Conservation (phyloP, 306 rosid genomes). For the Cicer arietinum region DNA sequence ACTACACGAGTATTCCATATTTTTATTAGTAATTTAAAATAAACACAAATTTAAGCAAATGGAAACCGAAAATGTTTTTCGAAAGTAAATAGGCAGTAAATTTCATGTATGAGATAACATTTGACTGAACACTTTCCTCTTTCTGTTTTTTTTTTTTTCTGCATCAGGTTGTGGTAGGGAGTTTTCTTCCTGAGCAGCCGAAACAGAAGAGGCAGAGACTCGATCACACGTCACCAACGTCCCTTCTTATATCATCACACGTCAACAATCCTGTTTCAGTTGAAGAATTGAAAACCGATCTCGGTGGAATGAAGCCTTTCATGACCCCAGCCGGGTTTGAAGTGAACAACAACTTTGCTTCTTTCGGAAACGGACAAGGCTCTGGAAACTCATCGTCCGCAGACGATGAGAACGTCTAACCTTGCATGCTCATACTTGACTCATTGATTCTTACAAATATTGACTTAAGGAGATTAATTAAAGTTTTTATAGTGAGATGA, state of each 20-base stretch:
- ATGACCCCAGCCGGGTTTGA: slow-evolving; percentile 66
- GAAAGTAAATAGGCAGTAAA: too few species aligned
- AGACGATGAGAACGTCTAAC: slow-evolving; percentile 59
- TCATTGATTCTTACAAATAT: slow-evolving; percentile 1
- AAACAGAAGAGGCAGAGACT: slow-evolving; percentile 75
- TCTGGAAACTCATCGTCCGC: slow-evolving; percentile 57
- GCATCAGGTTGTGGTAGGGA: slow-evolving; percentile 73
- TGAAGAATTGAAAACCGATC: slow-evolving; percentile 58
- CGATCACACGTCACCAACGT: slow-evolving; percentile 51
- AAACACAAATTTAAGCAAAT: too few species aligned
- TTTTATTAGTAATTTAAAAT: too few species aligned
- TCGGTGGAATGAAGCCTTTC: slow-evolving; percentile 69
- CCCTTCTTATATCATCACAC: slow-evolving; percentile 41
- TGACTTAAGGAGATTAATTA: neutral
- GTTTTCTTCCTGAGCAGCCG: slow-evolving; percentile 69
- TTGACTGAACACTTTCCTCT: neutral
- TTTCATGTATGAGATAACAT: neutral
- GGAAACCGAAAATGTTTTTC: too few species aligned
- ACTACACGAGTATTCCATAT: too few species aligned
- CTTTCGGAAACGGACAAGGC: slow-evolving; percentile 53
- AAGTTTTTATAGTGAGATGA: neutral
- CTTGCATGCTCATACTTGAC: slow-evolving; percentile 38
- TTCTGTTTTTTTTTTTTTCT: slow-evolving; percentile 3
- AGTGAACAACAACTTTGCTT: slow-evolving; percentile 42
- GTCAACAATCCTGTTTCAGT: slow-evolving; percentile 47